These are phyloP conservation scores for Monilinia fructigena DNA, from an alignment of 2,329 filamentous ascomycete species.

Conservation along the genomic window DNA sequence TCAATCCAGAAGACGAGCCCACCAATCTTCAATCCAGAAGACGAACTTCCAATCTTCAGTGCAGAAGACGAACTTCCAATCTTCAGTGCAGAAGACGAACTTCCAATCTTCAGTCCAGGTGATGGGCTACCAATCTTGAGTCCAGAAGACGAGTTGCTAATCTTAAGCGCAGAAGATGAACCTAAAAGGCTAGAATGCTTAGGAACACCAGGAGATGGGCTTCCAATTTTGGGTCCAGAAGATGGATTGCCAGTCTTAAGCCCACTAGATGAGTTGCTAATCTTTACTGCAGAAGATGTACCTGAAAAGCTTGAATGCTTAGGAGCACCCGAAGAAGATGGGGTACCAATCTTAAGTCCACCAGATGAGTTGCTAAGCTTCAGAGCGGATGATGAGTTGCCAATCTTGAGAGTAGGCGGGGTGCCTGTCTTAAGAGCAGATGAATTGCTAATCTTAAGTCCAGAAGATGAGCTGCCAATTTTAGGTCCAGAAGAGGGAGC, in stretches of 20 bases:
- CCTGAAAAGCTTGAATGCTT: not conserved
- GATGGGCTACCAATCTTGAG: not conserved
- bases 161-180: constrained; percentile 1
- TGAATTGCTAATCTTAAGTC: not conserved
- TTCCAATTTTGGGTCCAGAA: not conserved
- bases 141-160: not conserved
- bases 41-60: not conserved
- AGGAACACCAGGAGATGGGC: no score
- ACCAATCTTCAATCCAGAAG: constrained; percentile 4
- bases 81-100: not conserved
- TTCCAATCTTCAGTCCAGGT: not conserved
- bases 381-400: not conserved
- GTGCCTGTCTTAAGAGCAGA: not conserved
- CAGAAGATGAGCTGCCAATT: not conserved
- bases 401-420: not conserved
- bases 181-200: not conserved
- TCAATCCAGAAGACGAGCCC: not conserved
- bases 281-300: not conserved
- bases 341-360: constrained; percentile 4
- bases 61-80: not conserved
- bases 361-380: no score
- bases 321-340: not conserved
- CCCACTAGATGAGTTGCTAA: not conserved
- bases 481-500: not conserved
- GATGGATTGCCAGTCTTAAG: constrained; percentile 1